phyloP scores from a whole-genome alignment of 495 filamentous ascomycete genomes.

The Rostrohypoxylon terebratum region DNA sequence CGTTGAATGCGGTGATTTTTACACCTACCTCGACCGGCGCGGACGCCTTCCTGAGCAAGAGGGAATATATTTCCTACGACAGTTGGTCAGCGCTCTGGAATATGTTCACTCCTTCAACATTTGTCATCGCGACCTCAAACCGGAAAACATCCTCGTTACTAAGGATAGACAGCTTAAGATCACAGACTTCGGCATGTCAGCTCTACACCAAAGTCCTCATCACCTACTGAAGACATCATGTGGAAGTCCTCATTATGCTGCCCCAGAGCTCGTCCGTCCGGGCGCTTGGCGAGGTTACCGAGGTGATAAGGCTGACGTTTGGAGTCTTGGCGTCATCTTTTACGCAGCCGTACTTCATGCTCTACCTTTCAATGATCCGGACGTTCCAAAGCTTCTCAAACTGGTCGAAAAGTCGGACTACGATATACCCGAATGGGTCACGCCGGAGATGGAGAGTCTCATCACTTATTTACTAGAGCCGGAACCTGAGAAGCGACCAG shows the following conservation, averaged over 20 bases:
- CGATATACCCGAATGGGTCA: conserved; percentile 74
- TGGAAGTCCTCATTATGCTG: conserved; percentile 95
- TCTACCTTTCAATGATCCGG: conserved; percentile 81
- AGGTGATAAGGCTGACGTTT: conserved; percentile 87
- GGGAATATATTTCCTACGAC: conserved; percentile 86
- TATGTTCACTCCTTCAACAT: conserved; percentile 95
- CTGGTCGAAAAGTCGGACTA: conserved; percentile 79
- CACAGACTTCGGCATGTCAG: conserved; percentile 98
- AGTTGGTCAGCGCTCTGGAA: conserved; percentile 90
- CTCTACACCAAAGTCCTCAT: conserved; percentile 78
- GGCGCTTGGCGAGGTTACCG: conserved; percentile 86
- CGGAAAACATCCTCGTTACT: conserved; percentile 94
- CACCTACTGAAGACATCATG: conserved; percentile 87
- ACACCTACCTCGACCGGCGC: conserved; percentile 76
- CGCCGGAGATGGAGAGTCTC: conserved; percentile 78
- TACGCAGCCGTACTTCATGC: conserved; percentile 83
- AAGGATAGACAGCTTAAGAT: conserved; percentile 80
- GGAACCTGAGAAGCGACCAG: conserved; percentile 79
- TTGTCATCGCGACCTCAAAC: conserved; percentile 95
- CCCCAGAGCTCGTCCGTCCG: conserved; percentile 85
- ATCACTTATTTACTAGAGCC: conserved; percentile 78
- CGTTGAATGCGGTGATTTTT: conserved; percentile 90
- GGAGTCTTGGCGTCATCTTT: conserved; percentile 93
- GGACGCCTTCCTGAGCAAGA: conserved; percentile 80
- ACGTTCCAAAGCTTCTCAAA: conserved; percentile 67